Percentiles rank a stretch among this genome's conserved stretches.
Conservation (phyloP, 768 basidiomycete species). For the Rhizopogon sp. region DNA sequence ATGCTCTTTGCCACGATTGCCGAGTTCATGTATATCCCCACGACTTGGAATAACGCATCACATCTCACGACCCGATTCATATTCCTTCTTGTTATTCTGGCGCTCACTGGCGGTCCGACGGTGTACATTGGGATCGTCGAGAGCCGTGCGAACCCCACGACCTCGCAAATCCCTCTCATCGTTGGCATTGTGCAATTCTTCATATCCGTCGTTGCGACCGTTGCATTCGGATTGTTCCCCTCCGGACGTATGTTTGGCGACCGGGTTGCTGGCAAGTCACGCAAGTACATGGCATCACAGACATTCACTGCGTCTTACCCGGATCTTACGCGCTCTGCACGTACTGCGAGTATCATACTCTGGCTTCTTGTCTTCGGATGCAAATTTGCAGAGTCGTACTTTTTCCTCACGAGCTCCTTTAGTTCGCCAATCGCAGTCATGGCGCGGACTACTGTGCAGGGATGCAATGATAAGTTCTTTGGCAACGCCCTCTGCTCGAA, state of each 20-base stretch:
- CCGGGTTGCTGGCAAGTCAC: conserved; percentile 92
- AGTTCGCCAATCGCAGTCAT: conserved; percentile 93
- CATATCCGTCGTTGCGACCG: conserved; percentile 77
- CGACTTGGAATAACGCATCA: conserved; percentile 98
- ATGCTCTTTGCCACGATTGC: conserved; percentile 92
- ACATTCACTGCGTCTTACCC: conserved; percentile 99
- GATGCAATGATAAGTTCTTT: conserved; percentile 81
- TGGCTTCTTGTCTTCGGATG: conserved; percentile 95
- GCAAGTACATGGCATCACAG: conserved; percentile 98
- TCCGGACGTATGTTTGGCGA: conserved; percentile 99
- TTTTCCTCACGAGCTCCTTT: conserved; percentile 98
- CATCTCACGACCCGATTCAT: conserved; percentile 92
- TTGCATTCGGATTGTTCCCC: conserved; percentile 84
- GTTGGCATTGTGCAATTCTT: conserved; percentile 92
- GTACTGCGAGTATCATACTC: conserved; percentile 77
- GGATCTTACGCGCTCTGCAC: conserved; percentile 60
- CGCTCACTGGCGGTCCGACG: conserved; percentile 88
- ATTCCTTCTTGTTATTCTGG: conserved; percentile 90
- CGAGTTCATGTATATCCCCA: conserved; percentile 96
- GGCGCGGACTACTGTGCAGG: conserved; percentile 91
- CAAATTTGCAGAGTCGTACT: conserved; percentile 96
- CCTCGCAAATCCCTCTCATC: conserved; percentile 77
- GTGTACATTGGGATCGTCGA: conserved; percentile 90
- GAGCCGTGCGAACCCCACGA: conserved; percentile 42
- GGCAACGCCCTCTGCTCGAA: conserved; percentile 80